Conservation (phyloP, 768 basidiomycete genomes). For the Russula virescens region DNA sequence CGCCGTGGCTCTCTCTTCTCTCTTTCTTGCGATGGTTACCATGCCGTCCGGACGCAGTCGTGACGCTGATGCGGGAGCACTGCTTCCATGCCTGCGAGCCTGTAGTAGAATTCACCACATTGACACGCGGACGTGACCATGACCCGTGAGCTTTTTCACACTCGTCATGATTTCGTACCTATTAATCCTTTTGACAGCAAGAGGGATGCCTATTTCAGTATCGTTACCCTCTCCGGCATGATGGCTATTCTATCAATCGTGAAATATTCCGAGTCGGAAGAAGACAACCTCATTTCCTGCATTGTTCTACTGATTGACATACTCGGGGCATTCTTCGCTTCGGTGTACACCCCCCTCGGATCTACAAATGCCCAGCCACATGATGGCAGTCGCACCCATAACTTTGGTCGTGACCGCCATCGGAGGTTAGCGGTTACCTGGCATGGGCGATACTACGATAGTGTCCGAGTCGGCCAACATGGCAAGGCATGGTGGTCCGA, state of each 20-base stretch:
- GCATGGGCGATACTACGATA: conserved; percentile 59
- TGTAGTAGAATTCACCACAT: too few relatives aligned
- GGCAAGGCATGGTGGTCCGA: conserved; percentile 53
- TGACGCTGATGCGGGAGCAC: conserved; percentile 30
- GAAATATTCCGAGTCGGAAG: conserved; percentile 94
- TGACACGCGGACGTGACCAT: conserved; percentile 25
- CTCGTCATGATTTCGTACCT: neutral
- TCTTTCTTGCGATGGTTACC: conserved; percentile 47
- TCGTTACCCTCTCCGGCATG: conserved; percentile 61
- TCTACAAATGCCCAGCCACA: conserved; percentile 67
- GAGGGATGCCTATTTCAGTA: conserved; percentile 30
- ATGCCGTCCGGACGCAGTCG: conserved; percentile 55
- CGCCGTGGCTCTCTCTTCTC: conserved; percentile 41
- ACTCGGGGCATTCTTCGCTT: conserved; percentile 84
- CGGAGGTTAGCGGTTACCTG: conserved; percentile 37
- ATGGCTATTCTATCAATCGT: conserved; percentile 87
- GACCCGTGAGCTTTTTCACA: conserved; percentile 29
- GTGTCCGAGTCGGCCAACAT: conserved; percentile 75
- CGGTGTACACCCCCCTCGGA: conserved; percentile 61
- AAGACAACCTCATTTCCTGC: conserved; percentile 84
- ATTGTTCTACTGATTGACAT: conserved; percentile 79
- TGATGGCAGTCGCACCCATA: conserved; percentile 74
- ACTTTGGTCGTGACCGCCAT: conserved; percentile 57
- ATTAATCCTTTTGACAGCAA: conserved; percentile 20
- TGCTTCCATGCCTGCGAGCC: too few relatives aligned